Conservation (phyloP, 345 rosid species). For the Geranium brycei region DNA sequence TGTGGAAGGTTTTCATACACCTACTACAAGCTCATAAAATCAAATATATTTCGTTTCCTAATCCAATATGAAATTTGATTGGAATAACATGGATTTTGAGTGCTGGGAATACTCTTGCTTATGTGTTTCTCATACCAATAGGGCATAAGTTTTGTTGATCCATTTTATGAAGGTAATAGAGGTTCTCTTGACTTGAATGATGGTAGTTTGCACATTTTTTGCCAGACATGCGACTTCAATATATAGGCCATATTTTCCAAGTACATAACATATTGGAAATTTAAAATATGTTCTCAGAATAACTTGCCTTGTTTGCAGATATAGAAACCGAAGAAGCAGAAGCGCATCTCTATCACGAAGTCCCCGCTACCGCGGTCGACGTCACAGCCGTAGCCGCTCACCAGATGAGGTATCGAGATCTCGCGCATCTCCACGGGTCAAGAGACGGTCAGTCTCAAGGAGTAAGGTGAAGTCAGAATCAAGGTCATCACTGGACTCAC, state of each 20-base stretch:
- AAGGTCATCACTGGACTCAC: slow-evolving; percentile 37
- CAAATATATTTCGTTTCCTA: no score
- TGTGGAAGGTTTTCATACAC: no score
- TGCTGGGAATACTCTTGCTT: neutral
- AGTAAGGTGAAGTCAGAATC: slow-evolving; percentile 53
- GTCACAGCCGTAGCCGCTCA: slow-evolving; percentile 42
- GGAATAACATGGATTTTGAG: no score
- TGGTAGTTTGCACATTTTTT: neutral
- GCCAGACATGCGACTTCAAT: neutral
- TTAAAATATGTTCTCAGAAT: neutral
- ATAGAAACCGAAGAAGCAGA: slow-evolving; percentile 62
- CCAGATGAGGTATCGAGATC: slow-evolving; percentile 35
- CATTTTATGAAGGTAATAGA: neutral
- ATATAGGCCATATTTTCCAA: neutral
- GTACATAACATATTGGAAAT: no score
- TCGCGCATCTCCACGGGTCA: slow-evolving; percentile 25
- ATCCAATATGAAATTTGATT: no score
- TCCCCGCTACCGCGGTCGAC: slow-evolving; percentile 41
- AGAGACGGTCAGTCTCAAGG: slow-evolving; percentile 36
- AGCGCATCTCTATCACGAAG: slow-evolving; percentile 57
- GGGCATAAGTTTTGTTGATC: neutral
- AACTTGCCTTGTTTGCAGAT: slow-evolving; percentile 18
- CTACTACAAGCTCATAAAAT: no score
- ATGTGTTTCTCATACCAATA: neutral
- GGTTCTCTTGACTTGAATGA: neutral